Percentiles rank a stretch among this genome's conserved stretches.
Evolutionary conservation across 1,139 yeast genomes (phyloP).

Genomic region (Hansenula lynferdii): DNA sequence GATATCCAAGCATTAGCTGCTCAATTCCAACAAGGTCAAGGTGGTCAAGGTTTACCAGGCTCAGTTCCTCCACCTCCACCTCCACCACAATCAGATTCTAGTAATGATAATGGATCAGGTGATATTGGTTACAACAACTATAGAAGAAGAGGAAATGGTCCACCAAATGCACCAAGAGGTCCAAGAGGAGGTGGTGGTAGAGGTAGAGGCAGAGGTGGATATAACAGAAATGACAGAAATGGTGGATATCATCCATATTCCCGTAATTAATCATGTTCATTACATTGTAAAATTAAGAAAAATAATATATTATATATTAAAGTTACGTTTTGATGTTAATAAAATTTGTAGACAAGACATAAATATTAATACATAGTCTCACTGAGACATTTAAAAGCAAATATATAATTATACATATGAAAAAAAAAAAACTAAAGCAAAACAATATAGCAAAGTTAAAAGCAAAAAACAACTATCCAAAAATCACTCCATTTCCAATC

Average conservation of each 20-base stretch:
- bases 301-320: too few relatives aligned
- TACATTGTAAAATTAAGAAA: too few relatives aligned
- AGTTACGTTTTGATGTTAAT: not conserved
- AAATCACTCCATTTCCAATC: not conserved
- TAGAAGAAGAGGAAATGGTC: conserved; percentile 11
- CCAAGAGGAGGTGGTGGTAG: conserved; percentile 28
- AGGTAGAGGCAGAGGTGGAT: conserved; percentile 24
- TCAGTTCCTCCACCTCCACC: conserved; percentile 8
- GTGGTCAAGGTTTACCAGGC: conserved; percentile 16
- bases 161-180: conserved; percentile 31
- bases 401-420: too few relatives aligned
- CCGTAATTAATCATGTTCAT: conserved; percentile 9
- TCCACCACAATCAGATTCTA: conserved; percentile 6
- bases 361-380: too few relatives aligned
- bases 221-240: conserved; percentile 20
- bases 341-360: not conserved
- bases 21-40: conserved; percentile 24
- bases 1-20: conserved; percentile 26
- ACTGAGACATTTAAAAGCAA: too few relatives aligned
- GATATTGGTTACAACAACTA: conserved; percentile 14
- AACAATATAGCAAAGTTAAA: not conserved
- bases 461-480: not conserved
- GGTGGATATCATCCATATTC: conserved; percentile 28
- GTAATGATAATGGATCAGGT: conserved; percentile 25
- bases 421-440: not conserved